phyloP scores from a whole-genome alignment of 2,329 filamentous ascomycete species.

The Nemania serpens region DNA sequence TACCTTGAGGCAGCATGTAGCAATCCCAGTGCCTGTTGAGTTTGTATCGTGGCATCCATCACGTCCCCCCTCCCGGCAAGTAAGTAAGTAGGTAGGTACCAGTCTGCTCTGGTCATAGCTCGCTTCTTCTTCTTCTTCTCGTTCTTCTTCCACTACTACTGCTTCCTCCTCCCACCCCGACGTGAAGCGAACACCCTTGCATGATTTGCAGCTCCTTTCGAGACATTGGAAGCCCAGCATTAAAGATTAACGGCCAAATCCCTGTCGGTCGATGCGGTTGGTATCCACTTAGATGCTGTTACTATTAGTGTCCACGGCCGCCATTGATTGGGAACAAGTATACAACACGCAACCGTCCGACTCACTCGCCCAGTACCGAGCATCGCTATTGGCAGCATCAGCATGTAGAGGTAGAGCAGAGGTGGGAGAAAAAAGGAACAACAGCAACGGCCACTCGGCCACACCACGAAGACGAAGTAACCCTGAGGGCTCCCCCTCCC shows the following conservation, averaged over 20 bases:
- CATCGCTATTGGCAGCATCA: too few relatives aligned
- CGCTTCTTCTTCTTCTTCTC: neutral
- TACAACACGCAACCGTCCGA: constrained; percentile 35
- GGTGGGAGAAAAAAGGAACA: constrained; percentile 15
- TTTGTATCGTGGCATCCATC: too few relatives aligned
- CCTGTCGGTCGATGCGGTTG: constrained; percentile 32
- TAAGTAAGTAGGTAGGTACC: too few relatives aligned
- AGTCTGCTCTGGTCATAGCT: too few relatives aligned
- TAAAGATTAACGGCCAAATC: constrained; percentile 39
- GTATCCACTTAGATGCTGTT: constrained; percentile 28
- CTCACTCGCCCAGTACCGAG: constrained; percentile 20
- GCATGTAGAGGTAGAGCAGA: too few relatives aligned
- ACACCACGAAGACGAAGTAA: constrained; percentile 13
- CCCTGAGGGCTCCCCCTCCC: constrained; percentile 10
- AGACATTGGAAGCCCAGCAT: constrained; percentile 39
- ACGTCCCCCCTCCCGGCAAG: too few relatives aligned
- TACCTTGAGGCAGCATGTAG: too few relatives aligned
- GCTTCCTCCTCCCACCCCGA: constrained; percentile 27
- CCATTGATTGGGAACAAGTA: constrained; percentile 26
- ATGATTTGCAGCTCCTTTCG: constrained; percentile 39
- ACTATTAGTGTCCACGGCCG: constrained; percentile 21
- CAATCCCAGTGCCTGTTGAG: too few relatives aligned
- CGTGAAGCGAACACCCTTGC: constrained; percentile 37
- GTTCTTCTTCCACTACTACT: neutral
- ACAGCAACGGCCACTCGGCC: constrained; percentile 4